Evolutionary conservation across 345 rosid species (phyloP).

Genomic region (Physaria fendleri): DNA sequence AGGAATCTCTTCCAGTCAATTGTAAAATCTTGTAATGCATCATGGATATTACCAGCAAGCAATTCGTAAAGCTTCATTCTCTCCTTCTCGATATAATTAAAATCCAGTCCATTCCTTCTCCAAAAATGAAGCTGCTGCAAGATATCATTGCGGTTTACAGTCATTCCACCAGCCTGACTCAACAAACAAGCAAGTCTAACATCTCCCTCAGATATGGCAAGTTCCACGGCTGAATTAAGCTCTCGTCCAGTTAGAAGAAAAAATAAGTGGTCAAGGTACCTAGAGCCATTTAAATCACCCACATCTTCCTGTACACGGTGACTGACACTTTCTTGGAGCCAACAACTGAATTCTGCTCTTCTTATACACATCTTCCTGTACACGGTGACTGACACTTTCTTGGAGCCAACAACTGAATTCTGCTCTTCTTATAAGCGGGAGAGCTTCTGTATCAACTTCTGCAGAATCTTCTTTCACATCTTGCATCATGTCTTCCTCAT

Average conservation of each 20-base stretch:
- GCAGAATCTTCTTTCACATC: conserved; percentile 63
- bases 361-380: conserved; percentile 88
- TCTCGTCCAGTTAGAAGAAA: conserved; percentile 84
- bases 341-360: conserved; percentile 89
- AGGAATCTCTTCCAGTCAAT: conserved; percentile 98
- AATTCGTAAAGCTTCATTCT: conserved; percentile 76
- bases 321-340: conserved; percentile 90
- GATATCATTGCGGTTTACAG: conserved; percentile 62
- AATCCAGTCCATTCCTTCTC: conserved; percentile 84
- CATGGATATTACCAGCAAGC: conserved; percentile 82
- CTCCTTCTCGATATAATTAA: conserved; percentile 79
- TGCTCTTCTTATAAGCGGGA: conserved; percentile 87
- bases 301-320: conserved; percentile 88
- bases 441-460: conserved; percentile 62
- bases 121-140: conserved; percentile 73
- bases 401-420: conserved; percentile 91
- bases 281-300: conserved; percentile 63
- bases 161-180: conserved; percentile 94
- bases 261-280: conserved; percentile 74
- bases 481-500: conserved; percentile 90
- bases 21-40: conserved; percentile 46
- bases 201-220: conserved; percentile 88
- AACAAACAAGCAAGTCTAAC: conserved; percentile 90
- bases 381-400: conserved; percentile 88
- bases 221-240: conserved; percentile 76